phyloP scores from a whole-genome alignment of 176 grass and related monocot species.

The sorghum (Sorghum bicolor) region Sorghum_bicolor_NCBIv3 NC_012879.2:1156501-1157000 shows the following conservation, averaged over 20 bases:
- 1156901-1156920: neutral
- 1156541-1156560: neutral
- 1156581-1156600: constrained; percentile 18
- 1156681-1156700: neutral
- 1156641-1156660: neutral
- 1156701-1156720: neutral
- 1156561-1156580: constrained; percentile 11
- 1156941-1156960: neutral
- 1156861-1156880: neutral
- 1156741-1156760: neutral
- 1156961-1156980: too few relatives aligned
- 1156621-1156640: neutral
- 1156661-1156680: neutral
- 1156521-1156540: constrained; percentile 34
- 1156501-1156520: constrained; percentile 17
- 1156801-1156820: neutral
- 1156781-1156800: constrained; percentile 27
- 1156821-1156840: neutral
- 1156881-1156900: neutral
- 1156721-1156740: neutral
- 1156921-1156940: neutral
- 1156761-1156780: neutral
- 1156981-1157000: neutral
- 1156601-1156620: constrained; percentile 5
- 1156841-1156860: neutral